A percentile compares a stretch with the other conserved stretches of the same genome.
Conservation (phyloP, 208 protist species). For the Trypanosoma brucei region DNA sequence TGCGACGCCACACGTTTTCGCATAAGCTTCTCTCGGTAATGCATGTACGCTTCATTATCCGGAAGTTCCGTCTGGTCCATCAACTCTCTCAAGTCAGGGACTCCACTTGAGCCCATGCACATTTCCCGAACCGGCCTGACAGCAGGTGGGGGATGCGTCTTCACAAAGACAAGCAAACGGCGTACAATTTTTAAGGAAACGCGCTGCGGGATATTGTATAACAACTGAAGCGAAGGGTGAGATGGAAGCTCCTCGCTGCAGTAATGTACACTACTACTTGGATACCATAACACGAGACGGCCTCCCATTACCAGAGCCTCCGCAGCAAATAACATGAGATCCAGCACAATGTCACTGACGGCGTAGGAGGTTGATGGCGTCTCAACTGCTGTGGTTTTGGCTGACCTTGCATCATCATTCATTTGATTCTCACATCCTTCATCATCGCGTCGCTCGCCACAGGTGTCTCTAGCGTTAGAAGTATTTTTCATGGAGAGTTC, state of each 20-base stretch:
- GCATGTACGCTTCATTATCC: slow-evolving; percentile 65
- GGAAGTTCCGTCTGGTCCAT: slow-evolving; percentile 62
- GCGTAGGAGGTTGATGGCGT: slow-evolving; percentile 10
- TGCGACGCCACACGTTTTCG: slow-evolving; percentile 40
- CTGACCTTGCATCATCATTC: too few relatives aligned
- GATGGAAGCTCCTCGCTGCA: slow-evolving; percentile 84
- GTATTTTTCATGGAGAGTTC: too few relatives aligned
- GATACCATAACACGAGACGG: slow-evolving; percentile 92
- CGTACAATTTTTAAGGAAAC: slow-evolving; percentile 83
- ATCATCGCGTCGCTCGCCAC: too few relatives aligned
- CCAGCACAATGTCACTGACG: slow-evolving; percentile 51
- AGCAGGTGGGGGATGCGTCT: slow-evolving; percentile 32
- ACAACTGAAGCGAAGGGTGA: slow-evolving; percentile 87
- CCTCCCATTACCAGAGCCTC: slow-evolving; percentile 81
- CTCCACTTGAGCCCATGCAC: slow-evolving; percentile 33
- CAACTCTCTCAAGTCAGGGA: slow-evolving; percentile 51
- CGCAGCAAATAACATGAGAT: slow-evolving; percentile 92
- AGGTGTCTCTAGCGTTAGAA: too few relatives aligned
- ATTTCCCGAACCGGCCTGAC: slow-evolving; percentile 35
- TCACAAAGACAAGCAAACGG: slow-evolving; percentile 62
- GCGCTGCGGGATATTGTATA: slow-evolving; percentile 71
- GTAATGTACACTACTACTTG: slow-evolving; percentile 86
- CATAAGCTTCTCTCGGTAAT: slow-evolving; percentile 57
- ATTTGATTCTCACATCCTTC: too few relatives aligned
- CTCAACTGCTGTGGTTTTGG: slow-evolving; percentile 14